These are phyloP conservation scores for Oryza australiensis DNA, from an alignment of 176 grass and related monocot species.

Conservation along the genomic window DNA sequence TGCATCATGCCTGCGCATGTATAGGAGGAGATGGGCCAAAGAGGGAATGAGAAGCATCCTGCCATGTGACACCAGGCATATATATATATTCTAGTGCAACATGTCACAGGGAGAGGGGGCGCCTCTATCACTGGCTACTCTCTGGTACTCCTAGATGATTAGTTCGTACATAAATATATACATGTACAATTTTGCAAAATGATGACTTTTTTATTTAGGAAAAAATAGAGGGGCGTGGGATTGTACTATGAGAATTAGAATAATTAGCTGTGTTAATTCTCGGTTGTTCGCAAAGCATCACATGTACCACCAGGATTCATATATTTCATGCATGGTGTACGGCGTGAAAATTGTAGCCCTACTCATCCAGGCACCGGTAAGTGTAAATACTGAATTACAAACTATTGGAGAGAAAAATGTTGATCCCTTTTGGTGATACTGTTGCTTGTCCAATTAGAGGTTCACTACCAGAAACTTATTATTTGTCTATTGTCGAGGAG, in stretches of 20 bases:
- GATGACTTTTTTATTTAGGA: neutral
- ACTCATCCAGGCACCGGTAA: no score
- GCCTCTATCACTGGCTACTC: neutral
- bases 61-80: slow-evolving; percentile 30
- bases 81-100: slow-evolving; percentile 27
- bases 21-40: slow-evolving; percentile 28
- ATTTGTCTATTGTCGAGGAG: no score
- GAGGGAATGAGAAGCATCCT: slow-evolving; percentile 64
- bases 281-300: neutral
- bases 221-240: neutral
- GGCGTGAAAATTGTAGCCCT: neutral
- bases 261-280: neutral
- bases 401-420: no score
- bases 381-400: no score
- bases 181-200: neutral
- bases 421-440: no score
- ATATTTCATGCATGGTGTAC: neutral
- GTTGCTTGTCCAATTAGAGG: no score
- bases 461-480: no score
- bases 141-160: neutral
- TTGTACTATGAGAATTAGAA: neutral
- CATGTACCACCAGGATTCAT: neutral
- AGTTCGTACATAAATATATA: neutral
- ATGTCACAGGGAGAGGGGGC: neutral
- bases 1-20: slow-evolving; percentile 2